Conservation (phyloP, 768 basidiomycete species). For the Amanita phalloides region DNA sequence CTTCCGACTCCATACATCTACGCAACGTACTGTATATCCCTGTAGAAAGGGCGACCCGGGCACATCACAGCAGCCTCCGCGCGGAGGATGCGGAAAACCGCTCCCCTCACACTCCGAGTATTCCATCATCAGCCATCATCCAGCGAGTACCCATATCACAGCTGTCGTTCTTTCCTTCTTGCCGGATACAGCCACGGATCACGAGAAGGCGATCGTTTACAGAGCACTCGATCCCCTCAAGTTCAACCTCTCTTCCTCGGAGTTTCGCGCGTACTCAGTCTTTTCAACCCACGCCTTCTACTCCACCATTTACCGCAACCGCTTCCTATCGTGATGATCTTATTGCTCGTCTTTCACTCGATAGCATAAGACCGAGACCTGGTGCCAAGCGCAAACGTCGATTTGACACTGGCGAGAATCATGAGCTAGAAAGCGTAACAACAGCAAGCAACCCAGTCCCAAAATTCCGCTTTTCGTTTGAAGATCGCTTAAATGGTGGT, state of each 20-base stretch:
- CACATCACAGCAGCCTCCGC: not conserved
- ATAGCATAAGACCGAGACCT: constrained; percentile 34
- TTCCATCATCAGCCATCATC: constrained; percentile 15
- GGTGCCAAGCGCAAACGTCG: constrained; percentile 16
- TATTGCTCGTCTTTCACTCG: constrained; percentile 43
- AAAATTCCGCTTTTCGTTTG: not conserved
- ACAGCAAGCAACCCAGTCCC: not conserved
- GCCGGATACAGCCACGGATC: constrained; percentile 10
- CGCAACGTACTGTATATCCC: constrained; percentile 79
- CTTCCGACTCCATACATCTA: constrained; percentile 85
- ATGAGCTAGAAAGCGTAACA: not conserved
- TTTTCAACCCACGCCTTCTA: constrained; percentile 25
- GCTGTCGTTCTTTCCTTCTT: constrained; percentile 46
- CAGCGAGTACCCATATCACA: constrained; percentile 38
- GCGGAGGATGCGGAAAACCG: too few relatives aligned
- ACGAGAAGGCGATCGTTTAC: constrained; percentile 8
- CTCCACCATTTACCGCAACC: constrained; percentile 32
- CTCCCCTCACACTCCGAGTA: not conserved
- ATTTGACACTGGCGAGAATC: constrained; percentile 2
- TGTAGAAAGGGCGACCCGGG: constrained; percentile 40
- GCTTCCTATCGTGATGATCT: constrained; percentile 46
- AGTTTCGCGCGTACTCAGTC: constrained; percentile 17
- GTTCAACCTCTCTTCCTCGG: constrained; percentile 8
- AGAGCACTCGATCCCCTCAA: constrained; percentile 2
- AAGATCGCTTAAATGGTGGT: not conserved